These are phyloP conservation scores for Pythium folliculosum DNA, from an alignment of 352 stramenopile species.

Conservation along the genomic window DNA sequence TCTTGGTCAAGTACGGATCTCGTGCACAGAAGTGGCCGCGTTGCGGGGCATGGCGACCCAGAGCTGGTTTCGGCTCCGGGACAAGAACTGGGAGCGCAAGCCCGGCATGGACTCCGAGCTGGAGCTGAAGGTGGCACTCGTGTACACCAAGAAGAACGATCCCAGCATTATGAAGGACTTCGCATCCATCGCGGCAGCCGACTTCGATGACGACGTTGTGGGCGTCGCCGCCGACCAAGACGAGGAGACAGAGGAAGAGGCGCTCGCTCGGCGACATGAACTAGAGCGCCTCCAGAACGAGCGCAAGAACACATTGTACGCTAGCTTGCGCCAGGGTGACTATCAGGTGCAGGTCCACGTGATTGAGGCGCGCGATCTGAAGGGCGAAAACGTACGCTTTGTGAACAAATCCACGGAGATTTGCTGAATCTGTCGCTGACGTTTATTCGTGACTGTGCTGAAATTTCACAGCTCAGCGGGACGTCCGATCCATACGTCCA, in stretches of 20 bases:
- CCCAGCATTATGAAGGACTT: slow-evolving; percentile 32
- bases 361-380: slow-evolving; percentile 64
- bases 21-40: slow-evolving; percentile 52
- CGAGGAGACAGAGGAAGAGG: slow-evolving; percentile 77
- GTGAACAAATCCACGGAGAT: neutral
- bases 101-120: slow-evolving; percentile 37
- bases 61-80: slow-evolving; percentile 55
- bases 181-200: neutral
- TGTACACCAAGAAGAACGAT: slow-evolving; percentile 71
- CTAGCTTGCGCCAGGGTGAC: slow-evolving; percentile 68
- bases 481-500: slow-evolving; percentile 90
- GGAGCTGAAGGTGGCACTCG: slow-evolving; percentile 68
- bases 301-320: slow-evolving; percentile 45
- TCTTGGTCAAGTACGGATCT: slow-evolving; percentile 61
- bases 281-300: slow-evolving; percentile 58
- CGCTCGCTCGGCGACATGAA: slow-evolving; percentile 34
- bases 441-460: no score
- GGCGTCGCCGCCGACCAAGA: slow-evolving; percentile 64
- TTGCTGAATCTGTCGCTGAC: neutral
- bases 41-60: slow-evolving; percentile 61
- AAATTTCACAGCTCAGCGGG: slow-evolving; percentile 69
- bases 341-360: slow-evolving; percentile 30
- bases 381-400: slow-evolving; percentile 75
- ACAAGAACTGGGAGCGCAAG: slow-evolving; percentile 47
- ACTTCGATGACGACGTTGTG: slow-evolving; percentile 28